Percentiles rank a stretch among this genome's conserved stretches.
Evolutionary conservation across 169 alveolate genomes (phyloP).

Genomic region (Blepharisma undulans): DNA sequence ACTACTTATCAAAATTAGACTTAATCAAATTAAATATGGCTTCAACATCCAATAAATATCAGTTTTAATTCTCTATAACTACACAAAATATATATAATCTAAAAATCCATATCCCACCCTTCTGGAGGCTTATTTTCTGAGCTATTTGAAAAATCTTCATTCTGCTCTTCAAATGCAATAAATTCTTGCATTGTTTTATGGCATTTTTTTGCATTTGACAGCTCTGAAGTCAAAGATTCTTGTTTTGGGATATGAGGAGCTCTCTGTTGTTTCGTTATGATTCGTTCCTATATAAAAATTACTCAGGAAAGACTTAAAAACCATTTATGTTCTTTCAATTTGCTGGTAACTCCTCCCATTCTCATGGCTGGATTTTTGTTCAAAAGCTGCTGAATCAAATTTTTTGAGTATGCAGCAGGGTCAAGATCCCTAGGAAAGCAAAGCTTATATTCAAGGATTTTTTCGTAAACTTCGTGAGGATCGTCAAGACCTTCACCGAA

Average conservation of each 20-base stretch:
- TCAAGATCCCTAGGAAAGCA: slow-evolving; percentile 52
- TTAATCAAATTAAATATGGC: background rate
- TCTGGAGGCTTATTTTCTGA: background rate
- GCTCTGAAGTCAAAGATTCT: background rate
- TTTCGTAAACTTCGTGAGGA: slow-evolving; percentile 94
- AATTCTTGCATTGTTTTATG: background rate
- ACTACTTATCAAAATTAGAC: background rate
- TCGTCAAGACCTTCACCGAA: slow-evolving; percentile 96
- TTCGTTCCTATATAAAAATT: slow-evolving; percentile 55
- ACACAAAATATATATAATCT: background rate
- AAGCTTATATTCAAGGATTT: slow-evolving; percentile 86
- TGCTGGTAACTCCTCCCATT: slow-evolving; percentile 44
- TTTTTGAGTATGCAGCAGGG: background rate
- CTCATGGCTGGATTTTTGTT: slow-evolving; percentile 55
- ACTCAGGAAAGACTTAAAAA: slow-evolving; percentile 23
- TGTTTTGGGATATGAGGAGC: slow-evolving; percentile 16
- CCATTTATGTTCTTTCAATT: slow-evolving; percentile 47
- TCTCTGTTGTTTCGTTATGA: background rate
- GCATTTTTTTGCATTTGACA: background rate
- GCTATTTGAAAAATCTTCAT: background rate
- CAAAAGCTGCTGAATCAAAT: slow-evolving; percentile 39
- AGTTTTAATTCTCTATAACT: background rate
- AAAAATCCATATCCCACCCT: background rate
- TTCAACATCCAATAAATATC: background rate
- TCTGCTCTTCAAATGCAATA: background rate